Evolutionary conservation across 2,329 filamentous ascomycete genomes (phyloP), one percentile per base, ranked within the genome.

Genomic region (Coleophoma eucalyptorum): DNA sequence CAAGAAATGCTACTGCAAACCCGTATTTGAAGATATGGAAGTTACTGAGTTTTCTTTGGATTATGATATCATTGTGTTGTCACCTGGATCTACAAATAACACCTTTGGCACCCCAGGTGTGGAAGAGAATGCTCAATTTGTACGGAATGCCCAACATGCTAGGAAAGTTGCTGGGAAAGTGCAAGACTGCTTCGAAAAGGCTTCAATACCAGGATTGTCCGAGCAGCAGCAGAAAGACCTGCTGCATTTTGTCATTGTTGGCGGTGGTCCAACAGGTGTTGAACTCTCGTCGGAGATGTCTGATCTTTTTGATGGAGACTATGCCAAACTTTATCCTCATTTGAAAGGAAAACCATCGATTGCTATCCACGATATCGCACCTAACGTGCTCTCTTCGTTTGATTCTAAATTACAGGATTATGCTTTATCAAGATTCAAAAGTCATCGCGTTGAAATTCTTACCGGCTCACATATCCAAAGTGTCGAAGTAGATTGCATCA

Each of bases 171-270:
- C 67, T 65, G 48, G 59, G 58, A 19, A 67, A 65, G 13, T 63
- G 67, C 7, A 64, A 70, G 13, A 67, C 31, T 51, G 49, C 19
- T 52, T 90, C 58, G 87, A 90, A 65, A 83, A 79, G 49, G 86
- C 86, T 8, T 75, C 79, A 1, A 72, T 89, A 19, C 84, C 84
- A 0, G 81, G 78, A 1, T 80, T 80, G 0, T 72, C 73, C 0
- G 68, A 73, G 3, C 74, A 73, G 31, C 75, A 84, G 66, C 74
- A 78, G 56, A 75, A 73, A 53, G 74, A 79, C 42, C 70, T 90
- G 11, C 75, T 90, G 12, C 84, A 89, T 64, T 89, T 90, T 62
- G 86, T 83, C 33, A 74, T 90, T 20, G 85, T 90, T 0, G 87
- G 87, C 11, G 87, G 86, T 41, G 87, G 87, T 50, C 65, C 84